phyloP scores from a whole-genome alignment of 75 land plant genomes.

The Adiantum capillusveneris region DNA sequence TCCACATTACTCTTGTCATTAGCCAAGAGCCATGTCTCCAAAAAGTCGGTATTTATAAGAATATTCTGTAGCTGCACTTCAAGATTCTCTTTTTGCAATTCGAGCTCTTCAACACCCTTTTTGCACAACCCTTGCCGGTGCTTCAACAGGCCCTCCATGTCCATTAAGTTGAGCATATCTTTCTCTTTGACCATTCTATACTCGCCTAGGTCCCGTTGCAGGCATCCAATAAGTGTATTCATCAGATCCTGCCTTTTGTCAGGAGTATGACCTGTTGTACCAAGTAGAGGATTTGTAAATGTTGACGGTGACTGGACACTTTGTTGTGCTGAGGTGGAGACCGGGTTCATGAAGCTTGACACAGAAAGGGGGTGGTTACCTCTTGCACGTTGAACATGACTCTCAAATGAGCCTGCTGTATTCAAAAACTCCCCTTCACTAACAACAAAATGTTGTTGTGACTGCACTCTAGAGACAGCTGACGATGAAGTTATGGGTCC shows the following conservation, averaged over 20 bases:
- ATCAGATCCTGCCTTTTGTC: slow-evolving; percentile 11
- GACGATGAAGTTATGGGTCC: too few relatives aligned
- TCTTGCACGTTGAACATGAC: too few relatives aligned
- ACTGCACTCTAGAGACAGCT: too few relatives aligned
- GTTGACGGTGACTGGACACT: too few relatives aligned
- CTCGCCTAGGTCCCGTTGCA: slow-evolving; percentile 6
- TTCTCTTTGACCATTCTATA: background rate
- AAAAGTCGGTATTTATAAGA: slow-evolving; percentile 25
- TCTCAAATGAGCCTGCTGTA: too few relatives aligned
- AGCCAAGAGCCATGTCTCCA: slow-evolving; percentile 44
- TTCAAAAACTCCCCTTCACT: too few relatives aligned
- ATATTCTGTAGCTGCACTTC: slow-evolving; percentile 32
- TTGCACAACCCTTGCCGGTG: slow-evolving; percentile 20
- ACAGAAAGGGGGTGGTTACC: too few relatives aligned
- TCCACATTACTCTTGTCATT: slow-evolving; percentile 12
- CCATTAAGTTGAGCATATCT: slow-evolving; percentile 5
- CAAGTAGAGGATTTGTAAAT: background rate
- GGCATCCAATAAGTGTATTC: slow-evolving; percentile 9
- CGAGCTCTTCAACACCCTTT: slow-evolving; percentile 18
- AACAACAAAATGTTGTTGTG: too few relatives aligned
- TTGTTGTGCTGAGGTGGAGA: too few relatives aligned
- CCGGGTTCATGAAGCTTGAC: too few relatives aligned
- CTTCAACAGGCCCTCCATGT: slow-evolving; percentile 16
- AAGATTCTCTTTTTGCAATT: slow-evolving; percentile 32
- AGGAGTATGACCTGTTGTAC: background rate